Evolutionary conservation across 2,329 filamentous ascomycete genomes (phyloP).

Genomic region (Pezicula radicicola): DNA sequence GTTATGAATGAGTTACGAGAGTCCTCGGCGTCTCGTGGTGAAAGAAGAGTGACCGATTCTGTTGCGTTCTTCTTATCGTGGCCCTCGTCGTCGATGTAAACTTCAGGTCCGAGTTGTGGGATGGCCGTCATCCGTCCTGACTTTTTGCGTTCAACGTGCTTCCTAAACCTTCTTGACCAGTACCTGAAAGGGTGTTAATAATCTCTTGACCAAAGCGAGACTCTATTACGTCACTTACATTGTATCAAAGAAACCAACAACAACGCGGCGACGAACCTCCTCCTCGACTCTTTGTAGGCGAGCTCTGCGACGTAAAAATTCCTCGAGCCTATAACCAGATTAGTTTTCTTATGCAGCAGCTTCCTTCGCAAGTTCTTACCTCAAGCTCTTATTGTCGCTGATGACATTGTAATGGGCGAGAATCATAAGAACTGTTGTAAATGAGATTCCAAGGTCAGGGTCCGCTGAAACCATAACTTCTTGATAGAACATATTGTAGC

Average conservation of each 20-base stretch:
- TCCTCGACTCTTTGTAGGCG: constrained; percentile 93
- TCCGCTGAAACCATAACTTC: constrained; percentile 94
- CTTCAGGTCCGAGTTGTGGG: constrained; percentile 82
- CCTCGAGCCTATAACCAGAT: constrained; percentile 65
- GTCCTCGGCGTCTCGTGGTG: constrained; percentile 19
- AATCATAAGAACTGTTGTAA: constrained; percentile 90
- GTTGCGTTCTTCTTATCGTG: constrained; percentile 15
- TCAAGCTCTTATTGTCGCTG: constrained; percentile 92
- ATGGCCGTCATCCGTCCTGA: constrained; percentile 73
- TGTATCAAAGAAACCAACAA: constrained; percentile 94
- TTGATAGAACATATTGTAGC: constrained; percentile 94
- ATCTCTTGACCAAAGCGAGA: not conserved
- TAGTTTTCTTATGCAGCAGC: constrained; percentile 1
- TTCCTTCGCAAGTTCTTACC: constrained; percentile 43
- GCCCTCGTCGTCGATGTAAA: constrained; percentile 80
- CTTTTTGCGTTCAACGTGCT: constrained; percentile 68
- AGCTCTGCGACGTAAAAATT: constrained; percentile 87
- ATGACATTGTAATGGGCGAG: constrained; percentile 98
- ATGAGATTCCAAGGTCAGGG: constrained; percentile 83
- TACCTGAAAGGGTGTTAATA: constrained; percentile 46
- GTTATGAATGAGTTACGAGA: constrained; percentile 24
- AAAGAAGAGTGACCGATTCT: constrained; percentile 16
- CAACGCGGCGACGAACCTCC: constrained; percentile 83
- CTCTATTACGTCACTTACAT: constrained; percentile 46
- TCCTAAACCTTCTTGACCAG: constrained; percentile 80